Evolutionary conservation across 2,329 filamentous ascomycete species (phyloP).

Genomic region (Epicoccum sorghinum): DNA sequence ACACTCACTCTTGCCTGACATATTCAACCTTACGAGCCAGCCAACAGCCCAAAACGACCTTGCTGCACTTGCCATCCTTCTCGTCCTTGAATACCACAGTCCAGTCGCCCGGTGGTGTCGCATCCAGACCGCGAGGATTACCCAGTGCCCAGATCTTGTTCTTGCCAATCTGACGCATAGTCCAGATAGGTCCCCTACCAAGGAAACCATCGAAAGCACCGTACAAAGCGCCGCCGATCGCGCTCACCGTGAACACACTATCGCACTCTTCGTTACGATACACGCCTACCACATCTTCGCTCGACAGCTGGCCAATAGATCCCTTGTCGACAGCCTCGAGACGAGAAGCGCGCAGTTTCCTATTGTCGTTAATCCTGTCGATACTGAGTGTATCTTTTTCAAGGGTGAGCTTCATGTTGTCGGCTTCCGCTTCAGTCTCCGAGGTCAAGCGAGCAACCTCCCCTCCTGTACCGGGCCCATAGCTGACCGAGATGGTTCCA

Average conservation of each 20-base stretch:
- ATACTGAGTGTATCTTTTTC: not conserved
- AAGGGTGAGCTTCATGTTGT: not conserved
- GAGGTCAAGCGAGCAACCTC: not conserved
- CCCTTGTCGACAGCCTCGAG: not conserved
- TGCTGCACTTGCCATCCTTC: not conserved
- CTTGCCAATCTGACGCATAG: not conserved
- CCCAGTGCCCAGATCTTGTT: not conserved
- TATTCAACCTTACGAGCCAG: not conserved
- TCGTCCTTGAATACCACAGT: not conserved
- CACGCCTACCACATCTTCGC: not conserved
- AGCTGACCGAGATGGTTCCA: not conserved
- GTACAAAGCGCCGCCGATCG: not conserved
- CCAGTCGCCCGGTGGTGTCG: not conserved
- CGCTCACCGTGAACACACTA: not conserved
- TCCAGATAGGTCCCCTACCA: not conserved
- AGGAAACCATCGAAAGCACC: not conserved
- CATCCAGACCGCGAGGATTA: not conserved
- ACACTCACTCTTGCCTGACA: not conserved
- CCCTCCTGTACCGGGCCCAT: not conserved
- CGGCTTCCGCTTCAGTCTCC: not conserved
- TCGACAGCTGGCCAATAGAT: not conserved
- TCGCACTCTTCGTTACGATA: not conserved
- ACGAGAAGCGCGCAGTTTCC: not conserved
- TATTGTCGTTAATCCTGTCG: not conserved
- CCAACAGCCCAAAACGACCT: not conserved